Evolutionary conservation across 2,329 filamentous ascomycete species (phyloP), one percentile per base, ranked within the genome.

Genomic region (Cordyceps militaris): DNA sequence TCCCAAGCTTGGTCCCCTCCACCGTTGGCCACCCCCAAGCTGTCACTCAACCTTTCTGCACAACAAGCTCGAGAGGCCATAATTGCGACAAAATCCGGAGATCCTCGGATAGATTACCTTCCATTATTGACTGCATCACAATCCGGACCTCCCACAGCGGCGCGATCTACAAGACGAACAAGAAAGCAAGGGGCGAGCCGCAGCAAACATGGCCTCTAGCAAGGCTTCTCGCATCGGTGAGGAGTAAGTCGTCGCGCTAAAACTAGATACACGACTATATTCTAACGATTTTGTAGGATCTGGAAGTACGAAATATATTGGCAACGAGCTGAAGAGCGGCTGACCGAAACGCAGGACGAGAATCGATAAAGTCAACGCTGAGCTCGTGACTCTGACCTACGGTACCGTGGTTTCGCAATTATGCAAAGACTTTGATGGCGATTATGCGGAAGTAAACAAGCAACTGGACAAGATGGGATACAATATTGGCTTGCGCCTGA

Each of bases 391-490:
- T 47, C 82, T 99, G 67, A 99, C 94, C 32, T 99, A 99, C 73
- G 94, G 94, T 69, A 97, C 94, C 24, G 95, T 99, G 62, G 94
- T 99, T 58, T 89, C 91, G 58, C 93, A 97, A 72, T 80, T 99
- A 63, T 97, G 93, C 78, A 93, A 93, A 73, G 94, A 99, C 77
- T 96, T 93, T 71, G 91, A 97, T 66, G 86, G 84, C 66, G 91
- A 97, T 75, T 99, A 99, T 70, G 79, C 84, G 53, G 91, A 97
- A 71, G 93, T 99, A 70, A 99, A 99, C 76, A 91, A 93, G 72
- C 94, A 99, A 72, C 82, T 99, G 46, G 94, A 99, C 70, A 95
- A 93, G 76, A 99, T 99, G 94, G 94, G 94, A 57, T 97, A 97
- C 76, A 97, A 97, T 68, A 99, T 99, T 63, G 94, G 94, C 28